Evolutionary conservation across 768 basidiomycete species (phyloP), one percentile per base, ranked within the genome.

Genomic region (Kwoniella shandongensis): DNA sequence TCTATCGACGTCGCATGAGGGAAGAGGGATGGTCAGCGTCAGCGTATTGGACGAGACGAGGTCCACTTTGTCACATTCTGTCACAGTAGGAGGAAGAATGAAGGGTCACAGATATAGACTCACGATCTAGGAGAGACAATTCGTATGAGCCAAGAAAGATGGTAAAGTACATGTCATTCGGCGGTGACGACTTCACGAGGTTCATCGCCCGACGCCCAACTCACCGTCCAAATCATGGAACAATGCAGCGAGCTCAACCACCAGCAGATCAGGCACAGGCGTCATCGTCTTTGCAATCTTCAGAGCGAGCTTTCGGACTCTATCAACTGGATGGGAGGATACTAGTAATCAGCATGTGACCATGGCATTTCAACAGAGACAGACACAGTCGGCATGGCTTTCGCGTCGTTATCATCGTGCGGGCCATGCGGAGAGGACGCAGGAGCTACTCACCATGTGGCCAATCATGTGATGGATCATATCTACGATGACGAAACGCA

Each of bases 181-280:
- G n/a, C n/a, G n/a, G n/a, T n/a, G n/a, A n/a, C n/a, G n/a, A n/a
- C n/a, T n/a, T n/a, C n/a, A n/a, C n/a, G n/a, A n/a, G n/a, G n/a
- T n/a, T n/a, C n/a, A n/a, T n/a, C n/a, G n/a, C n/a, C n/a, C 62
- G 76, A 79, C 23, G 32, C 82, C 78, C 84, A 84, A 20, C 88
- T 85, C 22, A 83, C 77, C 73, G 83, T 88, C 53, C 78, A 91
- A 81, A 75, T 94, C 91, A 68, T 93, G 91, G 42, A 93, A 82
- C 36, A 94, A 82, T n/a, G 91, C 87, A 27, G 88, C 86, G 44
- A 93, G 79, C 75, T 93, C 91, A 22, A 93, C 82, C 4, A 84
- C 82, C 20, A 92, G 78, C 1, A 91, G 76, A 78, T 93, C 88
- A 2, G 85, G 84, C 39, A 77, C 77, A 12, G 77, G 73, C 1